Conservation (phyloP, 1,284 basidiomycete genomes). For the Phellinidium pouzarii region DNA sequence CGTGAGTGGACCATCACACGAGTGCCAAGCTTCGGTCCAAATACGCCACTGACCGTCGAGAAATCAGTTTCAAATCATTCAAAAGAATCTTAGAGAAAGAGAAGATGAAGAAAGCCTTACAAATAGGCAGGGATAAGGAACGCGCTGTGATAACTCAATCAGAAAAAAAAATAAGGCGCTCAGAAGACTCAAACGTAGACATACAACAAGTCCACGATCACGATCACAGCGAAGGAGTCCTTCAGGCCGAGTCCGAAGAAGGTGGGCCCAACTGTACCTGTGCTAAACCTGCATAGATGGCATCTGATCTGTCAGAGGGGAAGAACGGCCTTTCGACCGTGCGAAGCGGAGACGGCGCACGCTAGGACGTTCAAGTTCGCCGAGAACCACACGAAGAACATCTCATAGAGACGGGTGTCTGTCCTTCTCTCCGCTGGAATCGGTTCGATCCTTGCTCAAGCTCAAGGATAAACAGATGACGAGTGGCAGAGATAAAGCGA, state of each 20-base stretch:
- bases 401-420: conserved; percentile 50
- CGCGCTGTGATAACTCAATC: conserved; percentile 14
- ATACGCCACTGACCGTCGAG: conserved; percentile 47
- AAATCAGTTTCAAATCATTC: neutral
- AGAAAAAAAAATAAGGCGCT: neutral
- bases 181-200: conserved; percentile 22
- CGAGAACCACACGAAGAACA: conserved; percentile 64
- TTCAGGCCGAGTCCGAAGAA: conserved; percentile 50
- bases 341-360: conserved; percentile 27
- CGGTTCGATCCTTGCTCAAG: conserved; percentile 55
- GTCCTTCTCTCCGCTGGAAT: conserved; percentile 38
- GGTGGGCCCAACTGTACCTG: conserved; percentile 53
- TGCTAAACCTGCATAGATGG: conserved; percentile 40
- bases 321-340: no score
- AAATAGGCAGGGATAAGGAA: conserved; percentile 43
- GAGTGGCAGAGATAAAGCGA: neutral
- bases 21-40: conserved; percentile 55
- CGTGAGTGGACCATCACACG: conserved; percentile 58
- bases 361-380: conserved; percentile 54
- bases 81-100: no score
- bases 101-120: conserved; percentile 37
- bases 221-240: conserved; percentile 44
- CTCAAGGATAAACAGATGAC: neutral
- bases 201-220: conserved; percentile 51
- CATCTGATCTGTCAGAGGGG: neutral